Conservation (phyloP, 1,284 basidiomycete genomes). For the Testicularia cyperi region DNA sequence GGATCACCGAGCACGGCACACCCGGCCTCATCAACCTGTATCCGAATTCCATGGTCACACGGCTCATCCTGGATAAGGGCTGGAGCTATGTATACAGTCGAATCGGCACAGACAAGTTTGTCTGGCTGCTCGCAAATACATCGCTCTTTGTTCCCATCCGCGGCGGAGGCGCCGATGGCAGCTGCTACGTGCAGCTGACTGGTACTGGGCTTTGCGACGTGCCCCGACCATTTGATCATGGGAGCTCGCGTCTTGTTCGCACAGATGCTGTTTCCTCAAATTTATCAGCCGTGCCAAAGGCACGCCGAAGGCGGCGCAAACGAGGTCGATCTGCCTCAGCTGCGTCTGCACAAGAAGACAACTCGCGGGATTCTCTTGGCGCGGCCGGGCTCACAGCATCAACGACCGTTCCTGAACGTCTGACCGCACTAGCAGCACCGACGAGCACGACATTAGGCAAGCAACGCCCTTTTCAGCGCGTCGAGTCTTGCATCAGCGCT, state of each 20-base stretch:
- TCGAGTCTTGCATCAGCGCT: conserved; percentile 10
- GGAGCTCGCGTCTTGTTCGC: no score
- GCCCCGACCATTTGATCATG: no score
- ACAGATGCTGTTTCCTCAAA: no score
- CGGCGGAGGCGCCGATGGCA: conserved; percentile 62
- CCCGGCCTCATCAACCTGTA: conserved; percentile 67
- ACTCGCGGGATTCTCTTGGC: no score
- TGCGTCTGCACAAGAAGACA: no score
- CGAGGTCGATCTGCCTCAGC: no score
- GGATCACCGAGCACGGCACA: conserved; percentile 9
- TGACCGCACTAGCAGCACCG: no score
- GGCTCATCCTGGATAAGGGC: conserved; percentile 66
- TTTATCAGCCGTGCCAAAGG: no score
- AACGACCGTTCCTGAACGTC: no score
- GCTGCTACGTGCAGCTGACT: conserved; percentile 76
- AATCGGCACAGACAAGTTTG: conserved; percentile 71
- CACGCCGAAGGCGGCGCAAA: no score
- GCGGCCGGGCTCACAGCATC: no score
- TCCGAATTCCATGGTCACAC: conserved; percentile 74
- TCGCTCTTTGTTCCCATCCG: conserved; percentile 73
- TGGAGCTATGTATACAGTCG: conserved; percentile 71
- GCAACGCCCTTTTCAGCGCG: conserved; percentile 5
- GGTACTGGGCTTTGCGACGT: conserved; percentile 70
- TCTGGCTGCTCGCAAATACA: conserved; percentile 73
- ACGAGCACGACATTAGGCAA: background rate